phyloP scores from a whole-genome alignment of 371 early-diverging fungal genomes.

The Haplosporangium sp. region DNA sequence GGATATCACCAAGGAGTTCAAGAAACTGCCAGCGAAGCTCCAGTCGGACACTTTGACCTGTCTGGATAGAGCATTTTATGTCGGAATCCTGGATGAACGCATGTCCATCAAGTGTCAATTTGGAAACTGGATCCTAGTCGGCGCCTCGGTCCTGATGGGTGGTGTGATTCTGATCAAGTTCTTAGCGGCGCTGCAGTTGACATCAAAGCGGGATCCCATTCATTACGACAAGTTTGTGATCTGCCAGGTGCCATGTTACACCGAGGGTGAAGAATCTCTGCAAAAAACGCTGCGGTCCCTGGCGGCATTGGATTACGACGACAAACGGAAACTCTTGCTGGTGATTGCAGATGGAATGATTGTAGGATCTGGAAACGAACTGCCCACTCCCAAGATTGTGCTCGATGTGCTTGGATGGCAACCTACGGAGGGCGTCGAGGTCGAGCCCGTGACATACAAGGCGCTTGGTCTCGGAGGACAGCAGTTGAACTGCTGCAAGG shows the following conservation, averaged over 20 bases:
- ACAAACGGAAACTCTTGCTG: conserved; percentile 94
- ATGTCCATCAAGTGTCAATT: conserved; percentile 85
- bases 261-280: conserved; percentile 96
- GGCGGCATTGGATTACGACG: conserved; percentile 90
- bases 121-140: conserved; percentile 86
- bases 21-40: conserved; percentile 38
- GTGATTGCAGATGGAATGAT: conserved; percentile 94
- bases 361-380: conserved; percentile 96
- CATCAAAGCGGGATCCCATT: conserved; percentile 80
- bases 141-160: conserved; percentile 81
- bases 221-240: conserved; percentile 93
- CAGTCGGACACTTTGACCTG: conserved; percentile 62
- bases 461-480: conserved; percentile 90
- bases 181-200: conserved; percentile 91
- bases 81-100: conserved; percentile 90
- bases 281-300: conserved; percentile 93
- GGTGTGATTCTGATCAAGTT: conserved; percentile 93
- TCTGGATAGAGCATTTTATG: conserved; percentile 85
- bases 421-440: conserved; percentile 71
- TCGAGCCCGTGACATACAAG: conserved; percentile 91
- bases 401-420: conserved; percentile 93
- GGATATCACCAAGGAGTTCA: conserved; percentile 74
- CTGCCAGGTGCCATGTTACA: conserved; percentile 94
- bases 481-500: conserved; percentile 96
- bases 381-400: conserved; percentile 97